Base-by-base conservation (phyloP, 305 asterid genomes). In the Rubia peregrina region DNA sequence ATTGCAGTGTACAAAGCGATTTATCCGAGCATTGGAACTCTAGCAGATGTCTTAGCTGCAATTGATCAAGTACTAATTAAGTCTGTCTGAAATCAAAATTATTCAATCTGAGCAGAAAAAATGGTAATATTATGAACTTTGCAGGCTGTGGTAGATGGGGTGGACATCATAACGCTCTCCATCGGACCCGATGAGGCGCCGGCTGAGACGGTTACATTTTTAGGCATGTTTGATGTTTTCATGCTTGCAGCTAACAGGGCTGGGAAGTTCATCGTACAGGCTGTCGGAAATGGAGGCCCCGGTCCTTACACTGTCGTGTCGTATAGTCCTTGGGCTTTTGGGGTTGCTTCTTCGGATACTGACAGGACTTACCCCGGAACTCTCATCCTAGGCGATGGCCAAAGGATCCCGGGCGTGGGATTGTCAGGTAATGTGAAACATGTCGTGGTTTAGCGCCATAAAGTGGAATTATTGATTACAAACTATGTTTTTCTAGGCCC, bases 1-100 rank as follows among this genome's bases (percentile, higher is more conserved):
- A 89, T 93, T 78, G 98, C 97, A 16, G 81, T 91, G 74, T 93
- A 93, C 68, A 91, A 93, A 82, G 97, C 98, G 67, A 85, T 91
- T 70, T 93, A 89, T 79, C 96, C 98, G 16, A 88, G 87, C 60
- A 66, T 91, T 44, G 96, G 96, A 80, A 84, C 92, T 77, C 72
- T 86, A 75, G 48, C 97, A 57, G 97, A 93, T 82, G 97, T 93
- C 42, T 72, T 93, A 57, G 98, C 98, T 44, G 97, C 97, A 64
- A 86, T 89, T 76, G 98, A 93, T 71, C 98, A 91, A 74, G 98
- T 93, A 75, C n/a, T n/a, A n/a, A 43, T 43, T 43, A 43, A 43
- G 33, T 30, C 33, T 43, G 12, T 43, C 1, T 43, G 48, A 43
- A 43, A 43, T 43, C 12, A 43, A 43, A 6, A 30, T 43, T 6